Percentiles rank a stretch among this genome's conserved stretches.
phyloP scores from a whole-genome alignment of 2,329 filamentous ascomycete genomes.

The Curvularia sp. region DNA sequence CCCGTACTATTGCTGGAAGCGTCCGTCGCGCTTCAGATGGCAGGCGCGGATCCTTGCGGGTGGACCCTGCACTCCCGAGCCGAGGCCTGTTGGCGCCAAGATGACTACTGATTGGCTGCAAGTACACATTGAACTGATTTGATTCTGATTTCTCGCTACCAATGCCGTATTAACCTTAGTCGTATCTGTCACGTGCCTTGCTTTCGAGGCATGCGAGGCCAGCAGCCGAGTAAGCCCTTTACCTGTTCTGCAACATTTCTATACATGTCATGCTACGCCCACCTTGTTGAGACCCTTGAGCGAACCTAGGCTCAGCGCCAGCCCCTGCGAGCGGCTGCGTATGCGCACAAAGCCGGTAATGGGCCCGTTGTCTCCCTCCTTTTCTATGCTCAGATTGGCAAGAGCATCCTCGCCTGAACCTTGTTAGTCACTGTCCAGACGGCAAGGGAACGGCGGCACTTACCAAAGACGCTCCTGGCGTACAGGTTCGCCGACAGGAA shows the following conservation, averaged over 20 bases:
- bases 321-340: slow-evolving; percentile 92
- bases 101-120: neutral
- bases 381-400: slow-evolving; percentile 96
- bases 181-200: slow-evolving; percentile 3
- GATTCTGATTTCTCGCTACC: slow-evolving; percentile 18
- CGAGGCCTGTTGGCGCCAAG: slow-evolving; percentile 6
- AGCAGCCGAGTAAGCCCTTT: slow-evolving; percentile 11
- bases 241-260: slow-evolving; percentile 11
- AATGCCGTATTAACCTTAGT: slow-evolving; percentile 23
- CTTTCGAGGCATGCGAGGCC: neutral
- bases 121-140: neutral
- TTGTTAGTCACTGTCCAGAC: slow-evolving; percentile 12
- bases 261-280: slow-evolving; percentile 32
- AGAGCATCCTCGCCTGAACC: slow-evolving; percentile 90
- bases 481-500: slow-evolving; percentile 98
- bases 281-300: slow-evolving; percentile 83
- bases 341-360: slow-evolving; percentile 98
- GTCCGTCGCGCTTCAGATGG: slow-evolving; percentile 6
- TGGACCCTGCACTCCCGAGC: slow-evolving; percentile 20
- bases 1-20: neutral
- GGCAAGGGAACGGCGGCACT: slow-evolving; percentile 52
- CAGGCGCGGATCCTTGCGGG: slow-evolving; percentile 12
- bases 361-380: slow-evolving; percentile 92
- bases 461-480: slow-evolving; percentile 96
- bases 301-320: slow-evolving; percentile 91